A percentile compares a stretch with the other conserved stretches of the same genome.
These are phyloP conservation scores for Metrosideros polymorpha DNA, from an alignment of 441 rosid genomes.

Conservation along the genomic window DNA sequence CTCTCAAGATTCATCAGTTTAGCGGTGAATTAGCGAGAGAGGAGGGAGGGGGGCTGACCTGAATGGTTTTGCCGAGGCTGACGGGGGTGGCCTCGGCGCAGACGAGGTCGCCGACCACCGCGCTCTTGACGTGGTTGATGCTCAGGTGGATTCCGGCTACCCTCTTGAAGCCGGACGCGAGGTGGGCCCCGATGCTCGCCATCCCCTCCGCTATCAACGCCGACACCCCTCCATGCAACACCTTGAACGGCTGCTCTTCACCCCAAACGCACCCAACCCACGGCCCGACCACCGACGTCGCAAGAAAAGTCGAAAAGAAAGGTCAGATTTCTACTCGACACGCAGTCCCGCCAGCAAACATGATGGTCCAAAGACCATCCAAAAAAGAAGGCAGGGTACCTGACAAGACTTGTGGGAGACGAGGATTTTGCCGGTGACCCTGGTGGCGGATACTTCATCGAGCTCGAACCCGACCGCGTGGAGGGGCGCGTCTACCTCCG, in stretches of 20 bases:
- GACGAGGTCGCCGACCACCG: conserved; percentile 61
- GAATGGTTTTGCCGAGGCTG: conserved; percentile 56
- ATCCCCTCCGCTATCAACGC: conserved; percentile 77
- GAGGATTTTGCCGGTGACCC: conserved; percentile 53
- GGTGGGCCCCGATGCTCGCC: conserved; percentile 89
- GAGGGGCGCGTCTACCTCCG: conserved; percentile 31
- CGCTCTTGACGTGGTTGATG: conserved; percentile 68
- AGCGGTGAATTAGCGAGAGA: neutral
- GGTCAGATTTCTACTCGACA: neutral
- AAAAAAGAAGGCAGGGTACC: conserved; percentile 12
- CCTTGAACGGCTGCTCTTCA: conserved; percentile 66
- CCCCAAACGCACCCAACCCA: neutral
- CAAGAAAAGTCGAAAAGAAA: neutral
- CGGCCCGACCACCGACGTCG: too few relatives aligned
- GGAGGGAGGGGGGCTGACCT: conserved; percentile 20
- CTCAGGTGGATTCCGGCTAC: conserved; percentile 82
- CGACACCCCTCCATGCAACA: conserved; percentile 87
- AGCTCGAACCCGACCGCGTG: conserved; percentile 47
- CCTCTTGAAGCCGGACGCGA: conserved; percentile 70
- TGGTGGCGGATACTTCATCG: conserved; percentile 38
- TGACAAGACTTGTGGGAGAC: conserved; percentile 51
- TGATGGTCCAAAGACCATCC: neutral
- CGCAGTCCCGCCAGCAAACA: neutral
- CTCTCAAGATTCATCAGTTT: neutral
- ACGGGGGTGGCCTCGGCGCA: conserved; percentile 74